Evolutionary conservation across 148 eudicot genomes (phyloP), one percentile per base, ranked within the genome.

Genomic region (Persicaria maculosa): DNA sequence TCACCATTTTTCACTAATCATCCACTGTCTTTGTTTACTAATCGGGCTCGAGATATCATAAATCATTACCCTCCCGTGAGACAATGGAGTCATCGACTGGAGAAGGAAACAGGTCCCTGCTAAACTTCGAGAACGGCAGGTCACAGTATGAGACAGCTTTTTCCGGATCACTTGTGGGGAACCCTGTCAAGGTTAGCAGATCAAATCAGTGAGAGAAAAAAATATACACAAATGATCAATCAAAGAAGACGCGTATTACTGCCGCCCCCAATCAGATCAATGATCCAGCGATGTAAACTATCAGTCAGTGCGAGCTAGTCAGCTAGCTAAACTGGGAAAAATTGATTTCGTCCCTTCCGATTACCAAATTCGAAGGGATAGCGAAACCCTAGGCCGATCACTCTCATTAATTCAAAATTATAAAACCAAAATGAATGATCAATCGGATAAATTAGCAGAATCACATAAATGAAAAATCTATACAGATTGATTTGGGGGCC

Each of bases 91-190:
- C 43, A 72, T 81, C 74, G 74, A 79, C 50, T 14, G 76, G 74
- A 46, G 75, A 79, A 83, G 53, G 43, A 16, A 69, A 76, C 47
- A 46, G 57, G 22, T 67, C 72, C 72, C 76, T n/a, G 9, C 68
- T 64, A 86, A 71, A 17, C 80, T 86, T 74, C 71, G 46, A 48
- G 84, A 76, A 10, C 78, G 77, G 64, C 62, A 17, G 19, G 46
- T 65, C 68, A 67, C 11, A 78, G 80, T 71, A 65, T 76, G 19
- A 40, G 76, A 71, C 10, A 67, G 78, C 50, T 79, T 9, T 65
- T 65, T 65, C 6, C 70, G 46, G 8, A 40, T 65, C 15, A 40
- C 47, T 43, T 36, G 70, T 43, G 70, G 70, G 40, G 81, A 75
- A 43, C 68, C 88, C 93, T 93, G 70, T 43, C 19, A 65, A 5